Percentiles rank a stretch among this genome's conserved stretches.
phyloP scores from a whole-genome alignment of 2,329 filamentous ascomycete genomes.

The Microthyrium microscopicum region DNA sequence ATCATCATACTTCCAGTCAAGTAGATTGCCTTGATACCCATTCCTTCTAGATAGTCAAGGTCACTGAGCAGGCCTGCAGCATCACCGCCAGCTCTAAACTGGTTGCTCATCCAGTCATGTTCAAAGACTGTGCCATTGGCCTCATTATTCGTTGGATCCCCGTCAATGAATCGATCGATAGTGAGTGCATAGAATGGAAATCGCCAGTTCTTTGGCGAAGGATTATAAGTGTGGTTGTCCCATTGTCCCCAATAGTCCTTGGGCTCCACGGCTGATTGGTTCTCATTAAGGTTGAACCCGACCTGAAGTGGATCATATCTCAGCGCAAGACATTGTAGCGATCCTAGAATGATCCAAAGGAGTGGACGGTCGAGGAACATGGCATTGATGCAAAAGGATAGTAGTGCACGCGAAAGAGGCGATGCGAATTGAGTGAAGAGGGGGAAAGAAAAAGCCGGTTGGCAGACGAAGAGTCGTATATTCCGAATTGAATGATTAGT shows the following conservation, averaged over 20 bases:
- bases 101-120: constrained; percentile 39
- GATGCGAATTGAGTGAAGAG: too few relatives aligned
- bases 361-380: too few relatives aligned
- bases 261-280: constrained; percentile 33
- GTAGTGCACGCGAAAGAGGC: too few relatives aligned
- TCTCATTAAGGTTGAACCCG: constrained; percentile 42
- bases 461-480: too few relatives aligned
- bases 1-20: constrained; percentile 43
- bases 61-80: constrained; percentile 37
- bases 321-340: too few relatives aligned
- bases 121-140: constrained; percentile 42
- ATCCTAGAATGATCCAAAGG: too few relatives aligned
- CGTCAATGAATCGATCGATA: constrained; percentile 45
- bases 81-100: constrained; percentile 45
- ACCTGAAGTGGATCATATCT: constrained; percentile 18
- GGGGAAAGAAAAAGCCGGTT: too few relatives aligned
- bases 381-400: too few relatives aligned
- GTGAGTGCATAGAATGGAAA: constrained; percentile 44
- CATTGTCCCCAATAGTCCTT: constrained; percentile 39
- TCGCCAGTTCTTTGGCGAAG: constrained; percentile 43
- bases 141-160: constrained; percentile 46
- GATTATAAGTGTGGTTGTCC: constrained; percentile 31
- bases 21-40: constrained; percentile 45
- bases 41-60: constrained; percentile 45
- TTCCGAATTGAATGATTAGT: too few relatives aligned